A percentile compares a stretch with the other conserved stretches of the same genome.
phyloP scores from a whole-genome alignment of 352 stramenopile genomes.

The Phytophthora cryptogea region DNA sequence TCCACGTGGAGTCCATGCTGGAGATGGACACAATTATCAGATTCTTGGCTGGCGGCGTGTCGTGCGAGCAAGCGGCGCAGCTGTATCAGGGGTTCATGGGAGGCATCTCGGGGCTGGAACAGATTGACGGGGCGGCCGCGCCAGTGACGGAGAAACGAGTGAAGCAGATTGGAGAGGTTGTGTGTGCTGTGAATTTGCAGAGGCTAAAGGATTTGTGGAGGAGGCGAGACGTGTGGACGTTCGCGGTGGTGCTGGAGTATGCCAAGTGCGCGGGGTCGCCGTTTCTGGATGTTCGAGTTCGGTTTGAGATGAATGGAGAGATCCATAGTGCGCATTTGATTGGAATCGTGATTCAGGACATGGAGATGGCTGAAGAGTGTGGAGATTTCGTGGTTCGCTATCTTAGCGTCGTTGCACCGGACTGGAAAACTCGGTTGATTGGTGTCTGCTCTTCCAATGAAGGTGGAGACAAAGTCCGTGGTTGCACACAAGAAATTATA shows the following conservation, averaged over 20 bases:
- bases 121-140: neutral
- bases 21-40: conserved; percentile 18
- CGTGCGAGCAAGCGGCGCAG: conserved; percentile 21
- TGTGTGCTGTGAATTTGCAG: conserved; percentile 32
- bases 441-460: conserved; percentile 21
- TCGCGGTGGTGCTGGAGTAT: conserved; percentile 20
- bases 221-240: conserved; percentile 20
- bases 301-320: conserved; percentile 24
- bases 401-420: conserved; percentile 23
- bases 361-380: conserved; percentile 4
- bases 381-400: conserved; percentile 22
- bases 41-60: conserved; percentile 22
- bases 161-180: conserved; percentile 15
- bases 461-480: neutral
- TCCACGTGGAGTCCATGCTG: conserved; percentile 13
- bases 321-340: conserved; percentile 29
- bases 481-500: conserved; percentile 15
- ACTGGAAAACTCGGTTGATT: conserved; percentile 25
- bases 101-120: conserved; percentile 6
- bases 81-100: conserved; percentile 19
- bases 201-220: conserved; percentile 21
- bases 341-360: conserved; percentile 19
- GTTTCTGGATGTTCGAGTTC: conserved; percentile 31
- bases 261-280: conserved; percentile 16
- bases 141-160: conserved; percentile 11